A percentile compares a stretch with the other conserved stretches of the same genome.
These are phyloP conservation scores for Blastocystis sp. DNA, from an alignment of 352 stramenopile genomes.

Conservation along the genomic window DNA sequence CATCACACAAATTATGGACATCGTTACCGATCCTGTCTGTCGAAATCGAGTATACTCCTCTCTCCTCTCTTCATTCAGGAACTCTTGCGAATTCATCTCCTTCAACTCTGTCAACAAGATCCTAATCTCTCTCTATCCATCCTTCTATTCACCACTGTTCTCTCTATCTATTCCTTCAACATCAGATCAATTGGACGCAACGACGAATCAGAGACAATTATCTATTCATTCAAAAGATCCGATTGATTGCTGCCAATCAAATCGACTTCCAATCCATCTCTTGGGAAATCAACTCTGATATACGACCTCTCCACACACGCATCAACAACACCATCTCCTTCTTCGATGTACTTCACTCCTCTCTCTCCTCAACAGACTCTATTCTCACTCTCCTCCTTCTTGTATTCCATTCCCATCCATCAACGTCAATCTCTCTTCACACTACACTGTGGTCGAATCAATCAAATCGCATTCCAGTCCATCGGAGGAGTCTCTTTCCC, in stretches of 20 bases:
- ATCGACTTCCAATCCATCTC: background rate
- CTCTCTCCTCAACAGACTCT: background rate
- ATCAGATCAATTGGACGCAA: conserved; percentile 10
- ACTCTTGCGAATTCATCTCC: background rate
- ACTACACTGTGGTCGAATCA: background rate
- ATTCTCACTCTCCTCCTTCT: conserved; percentile 4
- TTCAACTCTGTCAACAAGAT: background rate
- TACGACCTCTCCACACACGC: background rate
- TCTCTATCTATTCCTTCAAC: background rate
- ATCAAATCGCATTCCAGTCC: background rate
- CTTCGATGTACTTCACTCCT: background rate
- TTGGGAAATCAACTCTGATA: background rate
- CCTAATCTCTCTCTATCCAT: background rate
- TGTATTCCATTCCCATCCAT: background rate
- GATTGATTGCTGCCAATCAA: background rate
- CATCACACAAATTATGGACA: background rate
- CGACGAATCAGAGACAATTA: background rate
- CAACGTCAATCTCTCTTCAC: background rate
- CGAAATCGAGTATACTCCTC: background rate
- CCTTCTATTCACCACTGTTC: background rate
- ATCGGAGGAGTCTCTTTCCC: background rate
- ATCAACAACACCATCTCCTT: conserved; percentile 11
- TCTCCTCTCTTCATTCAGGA: background rate
- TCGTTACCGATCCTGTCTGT: background rate
- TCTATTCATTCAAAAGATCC: conserved; percentile 27